Base-by-base conservation (phyloP, 2,329 filamentous ascomycete genomes). In the Lachnellula willkommii region DNA sequence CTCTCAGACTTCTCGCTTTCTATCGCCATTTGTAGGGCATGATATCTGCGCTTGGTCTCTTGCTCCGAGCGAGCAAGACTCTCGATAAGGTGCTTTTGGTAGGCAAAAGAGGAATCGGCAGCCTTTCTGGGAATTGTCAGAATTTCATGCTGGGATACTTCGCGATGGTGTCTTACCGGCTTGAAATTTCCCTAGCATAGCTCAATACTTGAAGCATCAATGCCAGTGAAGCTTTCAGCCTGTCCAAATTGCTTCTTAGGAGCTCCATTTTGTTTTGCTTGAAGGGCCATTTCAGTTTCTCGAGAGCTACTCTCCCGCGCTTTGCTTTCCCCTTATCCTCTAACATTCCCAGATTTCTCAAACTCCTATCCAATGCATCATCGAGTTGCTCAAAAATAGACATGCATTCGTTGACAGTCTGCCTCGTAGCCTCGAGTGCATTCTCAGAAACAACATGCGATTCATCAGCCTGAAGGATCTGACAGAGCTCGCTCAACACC, bases 251-350 rank as follows among this genome's bases (percentile, higher is more conserved):
- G 3, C 47, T 46, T 22, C 57, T 54, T 40, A 57, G 28, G 22
- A 59, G 46, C n/a, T 59, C 57, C 52, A 59, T 59, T 15, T 59
- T 59, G 5, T 47, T 43, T 40, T 59, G 57, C 22, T 57, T 59
- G 35, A 59, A 57, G 1, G 57, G 57, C 54, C 54, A 59, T 32
- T 59, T 59, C 48, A 59, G 42, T 24, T 47, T 57, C 36, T 57
- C 54, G 3, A 57, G 36, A 11, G 47, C 32, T 8, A 54, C 52
- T 26, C 37, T 54, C 12, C 53, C 47, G 17, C 32, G 26, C 26
- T 37, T 54, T 9, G 20, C 24, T 35, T 50, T 59, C n/a, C 26
- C 36, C 12, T 39, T 39, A 9, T 52, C 55, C 17, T 48, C 51
- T 15, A 12, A n/a, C 1, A n/a, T n/a, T 24, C 46, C 39, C 11